phyloP scores from a whole-genome alignment of 2,329 filamentous ascomycete genomes.

The Davidsoniella neocaledoniae region DNA sequence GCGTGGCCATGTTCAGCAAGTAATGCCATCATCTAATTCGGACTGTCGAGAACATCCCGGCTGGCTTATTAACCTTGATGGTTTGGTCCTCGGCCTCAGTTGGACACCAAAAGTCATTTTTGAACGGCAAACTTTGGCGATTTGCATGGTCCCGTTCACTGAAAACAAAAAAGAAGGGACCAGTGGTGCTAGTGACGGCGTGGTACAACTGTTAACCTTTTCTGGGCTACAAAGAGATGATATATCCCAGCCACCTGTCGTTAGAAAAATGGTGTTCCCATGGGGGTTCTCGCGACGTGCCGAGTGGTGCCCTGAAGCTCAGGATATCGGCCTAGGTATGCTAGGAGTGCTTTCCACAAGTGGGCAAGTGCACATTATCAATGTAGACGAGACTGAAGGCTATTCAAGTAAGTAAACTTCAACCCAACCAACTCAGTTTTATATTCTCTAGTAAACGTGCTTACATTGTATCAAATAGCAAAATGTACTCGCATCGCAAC shows the following conservation, averaged over 20 bases:
- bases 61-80: constrained; percentile 38
- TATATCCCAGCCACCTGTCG: constrained; percentile 21
- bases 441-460: not conserved
- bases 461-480: constrained; percentile 15
- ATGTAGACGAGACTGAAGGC: constrained; percentile 22
- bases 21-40: not conserved
- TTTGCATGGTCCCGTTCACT: constrained; percentile 31
- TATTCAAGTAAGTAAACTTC: constrained; percentile 10
- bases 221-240: constrained; percentile 17
- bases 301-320: constrained; percentile 34
- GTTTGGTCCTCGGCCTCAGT: constrained; percentile 33
- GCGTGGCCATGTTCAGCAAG: constrained; percentile 15
- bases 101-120: constrained; percentile 30
- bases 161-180: constrained; percentile 29
- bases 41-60: constrained; percentile 20
- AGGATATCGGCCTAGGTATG: constrained; percentile 22
- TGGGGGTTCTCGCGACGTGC: constrained; percentile 34
- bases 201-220: constrained; percentile 37
- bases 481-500: constrained; percentile 30
- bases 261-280: constrained; percentile 30
- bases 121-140: constrained; percentile 29
- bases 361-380: constrained; percentile 32
- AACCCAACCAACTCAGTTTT: not conserved
- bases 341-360: constrained; percentile 35
- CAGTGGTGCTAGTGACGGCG: constrained; percentile 26